Percentiles rank a stretch among this genome's conserved stretches.
Evolutionary conservation across 805 yeast species (phyloP).

Genomic region (Debaryomyces tyrocola): DNA sequence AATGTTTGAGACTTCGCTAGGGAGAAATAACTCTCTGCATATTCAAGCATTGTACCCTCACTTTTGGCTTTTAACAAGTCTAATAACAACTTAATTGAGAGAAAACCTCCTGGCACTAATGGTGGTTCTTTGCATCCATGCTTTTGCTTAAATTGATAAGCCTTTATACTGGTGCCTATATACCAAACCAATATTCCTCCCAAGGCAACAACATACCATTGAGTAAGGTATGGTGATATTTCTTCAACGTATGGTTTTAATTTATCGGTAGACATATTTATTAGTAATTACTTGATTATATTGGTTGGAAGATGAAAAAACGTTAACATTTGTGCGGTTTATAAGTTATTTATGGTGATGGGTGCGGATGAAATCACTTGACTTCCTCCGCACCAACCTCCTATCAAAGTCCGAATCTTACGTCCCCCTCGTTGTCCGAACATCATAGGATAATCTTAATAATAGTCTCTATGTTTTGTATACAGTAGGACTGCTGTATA

Average conservation of each 20-base stretch:
- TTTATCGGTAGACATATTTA: neutral
- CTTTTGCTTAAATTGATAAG: constrained; percentile 11
- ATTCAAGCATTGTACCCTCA: constrained; percentile 20
- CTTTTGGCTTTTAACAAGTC: constrained; percentile 14
- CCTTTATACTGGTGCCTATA: constrained; percentile 1
- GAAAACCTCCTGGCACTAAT: neutral
- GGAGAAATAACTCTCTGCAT: constrained; percentile 4
- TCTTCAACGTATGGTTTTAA: neutral
- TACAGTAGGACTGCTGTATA: too few species aligned
- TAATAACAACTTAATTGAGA: constrained; percentile 8
- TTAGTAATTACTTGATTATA: neutral
- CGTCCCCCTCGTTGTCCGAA: too few species aligned
- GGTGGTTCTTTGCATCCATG: constrained; percentile 18
- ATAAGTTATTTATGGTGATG: too few species aligned
- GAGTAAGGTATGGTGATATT: constrained; percentile 4
- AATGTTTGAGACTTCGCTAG: constrained; percentile 17
- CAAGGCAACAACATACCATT: constrained; percentile 7
- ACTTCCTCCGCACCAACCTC: too few species aligned
- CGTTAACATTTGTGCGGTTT: too few species aligned
- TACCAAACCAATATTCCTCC: constrained; percentile 3
- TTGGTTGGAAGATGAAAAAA: neutral
- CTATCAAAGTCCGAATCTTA: too few species aligned
- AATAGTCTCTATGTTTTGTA: too few species aligned
- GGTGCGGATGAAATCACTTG: too few species aligned
- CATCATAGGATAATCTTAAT: too few species aligned